Evolutionary conservation across 495 filamentous ascomycete genomes (phyloP).

Genomic region (Trichoderma asperelloides): DNA sequence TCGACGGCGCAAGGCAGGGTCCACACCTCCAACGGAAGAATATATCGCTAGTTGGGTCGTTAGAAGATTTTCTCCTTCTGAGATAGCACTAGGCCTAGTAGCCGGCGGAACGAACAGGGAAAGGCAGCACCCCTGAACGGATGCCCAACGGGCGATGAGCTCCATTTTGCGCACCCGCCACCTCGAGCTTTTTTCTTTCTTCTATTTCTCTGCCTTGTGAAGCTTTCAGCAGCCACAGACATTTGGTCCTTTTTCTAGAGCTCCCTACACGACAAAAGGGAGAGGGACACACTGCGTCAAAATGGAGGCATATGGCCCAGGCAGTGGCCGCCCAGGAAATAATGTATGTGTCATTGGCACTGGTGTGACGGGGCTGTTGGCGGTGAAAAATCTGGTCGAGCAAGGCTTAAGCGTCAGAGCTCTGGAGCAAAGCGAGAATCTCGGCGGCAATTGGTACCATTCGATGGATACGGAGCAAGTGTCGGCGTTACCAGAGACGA

Average conservation of each 20-base stretch:
- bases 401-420: not conserved
- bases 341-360: not conserved
- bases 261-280: too few species aligned
- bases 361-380: not conserved
- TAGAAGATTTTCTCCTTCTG: not conserved
- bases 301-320: not conserved
- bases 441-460: slow-evolving; percentile 5
- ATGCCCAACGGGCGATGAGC: slow-evolving; percentile 5
- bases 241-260: not conserved
- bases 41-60: not conserved
- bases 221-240: not conserved
- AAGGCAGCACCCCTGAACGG: not conserved
- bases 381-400: slow-evolving; percentile 5
- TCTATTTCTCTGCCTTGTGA: not conserved
- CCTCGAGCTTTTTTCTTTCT: not conserved
- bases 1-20: not conserved
- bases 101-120: not conserved
- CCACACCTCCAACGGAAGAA: not conserved
- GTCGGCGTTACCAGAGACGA: not conserved
- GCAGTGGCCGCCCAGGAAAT: not conserved
- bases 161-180: slow-evolving; percentile 4
- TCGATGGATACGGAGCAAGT: not conserved
- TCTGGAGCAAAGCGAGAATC: not conserved
- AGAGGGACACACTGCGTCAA: not conserved
- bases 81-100: not conserved